A percentile compares a stretch with the other conserved stretches of the same genome.
Evolutionary conservation across 179 eudicot genomes (phyloP).

Genomic region (Spergularia azorica): DNA sequence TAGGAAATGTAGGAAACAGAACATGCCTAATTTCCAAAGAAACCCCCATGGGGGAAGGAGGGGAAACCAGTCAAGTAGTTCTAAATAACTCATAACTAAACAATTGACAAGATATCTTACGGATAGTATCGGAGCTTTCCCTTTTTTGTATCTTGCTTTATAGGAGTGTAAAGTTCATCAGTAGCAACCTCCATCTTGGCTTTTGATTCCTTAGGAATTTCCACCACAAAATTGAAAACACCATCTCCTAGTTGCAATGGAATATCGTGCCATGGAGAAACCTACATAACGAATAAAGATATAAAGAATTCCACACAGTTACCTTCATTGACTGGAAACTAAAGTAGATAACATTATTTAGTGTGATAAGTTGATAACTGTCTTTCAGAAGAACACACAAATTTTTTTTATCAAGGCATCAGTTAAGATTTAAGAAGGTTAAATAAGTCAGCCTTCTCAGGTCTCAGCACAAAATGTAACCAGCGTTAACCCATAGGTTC

Average conservation of each 20-base stretch:
- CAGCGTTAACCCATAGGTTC: not conserved
- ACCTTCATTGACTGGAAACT: not conserved
- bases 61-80: not conserved
- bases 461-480: not conserved
- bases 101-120: conserved; percentile 45
- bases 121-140: conserved; percentile 97
- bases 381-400: not conserved
- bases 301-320: not conserved
- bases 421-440: not conserved
- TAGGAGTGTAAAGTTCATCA: conserved; percentile 85
- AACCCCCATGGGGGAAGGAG: not conserved
- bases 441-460: too few species aligned
- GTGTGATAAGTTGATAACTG: not conserved
- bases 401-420: not conserved
- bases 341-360: not conserved
- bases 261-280: conserved; percentile 98
- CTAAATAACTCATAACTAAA: not conserved
- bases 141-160: conserved; percentile 96
- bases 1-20: not conserved
- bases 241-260: conserved; percentile 91
- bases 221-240: conserved; percentile 79
- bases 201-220: conserved; percentile 94
- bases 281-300: conserved; percentile 38
- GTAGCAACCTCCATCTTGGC: conserved; percentile 99
- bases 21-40: not conserved